Evolutionary conservation across 495 filamentous ascomycete species (phyloP).

Genomic region (Hamigera avellanea): DNA sequence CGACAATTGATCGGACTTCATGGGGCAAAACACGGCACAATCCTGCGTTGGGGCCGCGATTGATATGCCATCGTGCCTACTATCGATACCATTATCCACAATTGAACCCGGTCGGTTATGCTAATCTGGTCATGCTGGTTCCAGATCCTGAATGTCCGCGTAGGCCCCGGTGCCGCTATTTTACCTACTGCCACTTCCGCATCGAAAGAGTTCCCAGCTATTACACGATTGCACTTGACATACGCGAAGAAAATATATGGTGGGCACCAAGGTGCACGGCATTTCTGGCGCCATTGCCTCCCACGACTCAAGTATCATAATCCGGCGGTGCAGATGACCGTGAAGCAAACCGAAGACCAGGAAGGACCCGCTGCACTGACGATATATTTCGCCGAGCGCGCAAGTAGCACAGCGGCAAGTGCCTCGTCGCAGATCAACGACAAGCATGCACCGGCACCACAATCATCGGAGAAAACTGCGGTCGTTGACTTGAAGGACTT

Average conservation of each 20-base stretch:
- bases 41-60: too few relatives aligned
- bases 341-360: slow-evolving; percentile 51
- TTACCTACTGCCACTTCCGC: slow-evolving; percentile 44
- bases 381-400: slow-evolving; percentile 51
- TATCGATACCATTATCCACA: slow-evolving; percentile 3
- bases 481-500: slow-evolving; percentile 25
- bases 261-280: slow-evolving; percentile 67
- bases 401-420: slow-evolving; percentile 18
- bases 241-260: slow-evolving; percentile 51
- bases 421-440: slow-evolving; percentile 17
- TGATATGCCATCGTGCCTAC: not conserved
- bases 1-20: slow-evolving; percentile 1
- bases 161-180: slow-evolving; percentile 72
- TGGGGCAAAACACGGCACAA: too few relatives aligned
- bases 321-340: slow-evolving; percentile 69
- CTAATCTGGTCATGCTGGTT: not conserved
- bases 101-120: too few relatives aligned
- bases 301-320: slow-evolving; percentile 91
- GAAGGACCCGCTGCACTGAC: slow-evolving; percentile 53
- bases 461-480: slow-evolving; percentile 20
- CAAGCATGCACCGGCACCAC: slow-evolving; percentile 23
- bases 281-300: slow-evolving; percentile 79
- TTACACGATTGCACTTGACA: slow-evolving; percentile 74
- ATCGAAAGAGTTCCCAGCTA: slow-evolving; percentile 40
- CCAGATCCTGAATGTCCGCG: slow-evolving; percentile 58